Conservation (phyloP, 495 filamentous ascomycete species). For the Thermothielavioides terrestris region DNA sequence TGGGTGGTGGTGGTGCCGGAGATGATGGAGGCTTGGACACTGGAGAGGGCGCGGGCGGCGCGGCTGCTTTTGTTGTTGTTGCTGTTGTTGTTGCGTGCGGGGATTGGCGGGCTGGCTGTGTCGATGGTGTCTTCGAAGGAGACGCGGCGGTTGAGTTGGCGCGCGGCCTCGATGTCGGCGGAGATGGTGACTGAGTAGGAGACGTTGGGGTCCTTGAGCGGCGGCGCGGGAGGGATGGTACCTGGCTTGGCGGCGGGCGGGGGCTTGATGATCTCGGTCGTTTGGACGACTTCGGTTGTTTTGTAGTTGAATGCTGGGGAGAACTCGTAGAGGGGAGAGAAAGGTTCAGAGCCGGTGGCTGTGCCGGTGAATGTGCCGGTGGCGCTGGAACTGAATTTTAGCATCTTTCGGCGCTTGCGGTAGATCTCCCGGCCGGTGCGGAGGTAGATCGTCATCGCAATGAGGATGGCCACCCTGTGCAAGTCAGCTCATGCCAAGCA, state of each 20-base stretch:
- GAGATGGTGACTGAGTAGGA: slow-evolving; percentile 44
- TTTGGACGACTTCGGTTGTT: slow-evolving; percentile 49
- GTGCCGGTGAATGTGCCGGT: slow-evolving; percentile 7
- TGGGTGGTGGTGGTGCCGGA: not conserved
- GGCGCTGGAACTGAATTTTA: slow-evolving; percentile 33
- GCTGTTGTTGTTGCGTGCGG: not conserved
- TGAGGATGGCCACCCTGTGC: slow-evolving; percentile 50
- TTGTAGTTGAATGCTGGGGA: slow-evolving; percentile 40
- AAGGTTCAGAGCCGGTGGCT: slow-evolving; percentile 2
- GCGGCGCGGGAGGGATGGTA: slow-evolving; percentile 2
- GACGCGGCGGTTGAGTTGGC: slow-evolving; percentile 6
- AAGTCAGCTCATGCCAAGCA: slow-evolving; percentile 6
- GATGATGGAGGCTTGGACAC: slow-evolving; percentile 3
- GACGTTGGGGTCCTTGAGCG: slow-evolving; percentile 15
- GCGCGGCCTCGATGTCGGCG: slow-evolving; percentile 19
- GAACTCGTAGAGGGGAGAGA: slow-evolving; percentile 9
- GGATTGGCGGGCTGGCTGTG: not conserved
- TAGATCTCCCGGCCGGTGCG: slow-evolving; percentile 66
- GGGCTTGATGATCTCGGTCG: slow-evolving; percentile 31
- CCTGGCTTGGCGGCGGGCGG: slow-evolving; percentile 18
- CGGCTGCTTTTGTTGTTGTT: not conserved
- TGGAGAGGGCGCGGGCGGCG: not conserved
- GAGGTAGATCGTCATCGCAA: slow-evolving; percentile 67
- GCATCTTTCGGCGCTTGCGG: slow-evolving; percentile 40
- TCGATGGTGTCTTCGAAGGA: slow-evolving; percentile 15